Evolutionary conservation across 805 yeast species (phyloP).

Genomic region (Saccharomycopsis sp.): DNA sequence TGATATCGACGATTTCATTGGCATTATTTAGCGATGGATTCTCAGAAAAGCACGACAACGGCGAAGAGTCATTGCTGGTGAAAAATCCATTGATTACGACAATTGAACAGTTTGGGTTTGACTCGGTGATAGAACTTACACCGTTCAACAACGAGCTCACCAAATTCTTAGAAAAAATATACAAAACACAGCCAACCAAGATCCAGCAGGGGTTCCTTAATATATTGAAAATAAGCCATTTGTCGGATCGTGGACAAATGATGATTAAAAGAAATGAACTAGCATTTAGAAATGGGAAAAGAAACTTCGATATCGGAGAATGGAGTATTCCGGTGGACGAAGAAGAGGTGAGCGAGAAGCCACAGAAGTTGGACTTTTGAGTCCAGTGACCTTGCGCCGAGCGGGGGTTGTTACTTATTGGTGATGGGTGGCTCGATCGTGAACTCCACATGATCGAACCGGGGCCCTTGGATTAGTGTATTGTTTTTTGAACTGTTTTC

Average conservation of each 20-base stretch:
- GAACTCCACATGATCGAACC: background rate
- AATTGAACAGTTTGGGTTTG: slow-evolving; percentile 51
- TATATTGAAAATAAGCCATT: slow-evolving; percentile 60
- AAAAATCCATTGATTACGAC: slow-evolving; percentile 40
- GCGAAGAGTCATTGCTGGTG: slow-evolving; percentile 9
- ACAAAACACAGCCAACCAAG: slow-evolving; percentile 64
- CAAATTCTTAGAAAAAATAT: slow-evolving; percentile 59
- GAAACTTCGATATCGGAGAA: slow-evolving; percentile 78
- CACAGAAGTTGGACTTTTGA: background rate
- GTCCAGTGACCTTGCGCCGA: too few species aligned
- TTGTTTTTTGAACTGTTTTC: background rate
- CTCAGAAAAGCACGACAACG: background rate
- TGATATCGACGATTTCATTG: slow-evolving; percentile 52
- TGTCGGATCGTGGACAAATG: slow-evolving; percentile 79
- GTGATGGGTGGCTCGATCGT: background rate
- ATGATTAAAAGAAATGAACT: slow-evolving; percentile 64
- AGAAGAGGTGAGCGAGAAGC: slow-evolving; percentile 38
- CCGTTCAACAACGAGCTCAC: slow-evolving; percentile 76
- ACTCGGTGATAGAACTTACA: slow-evolving; percentile 64
- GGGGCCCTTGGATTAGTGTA: background rate
- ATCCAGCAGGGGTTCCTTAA: slow-evolving; percentile 84
- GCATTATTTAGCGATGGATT: slow-evolving; percentile 53
- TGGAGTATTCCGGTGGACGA: slow-evolving; percentile 99
- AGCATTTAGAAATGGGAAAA: slow-evolving; percentile 79
- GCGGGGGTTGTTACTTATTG: background rate